phyloP scores from a whole-genome alignment of 441 rosid genomes.

The Francoa sonchifolia region DNA sequence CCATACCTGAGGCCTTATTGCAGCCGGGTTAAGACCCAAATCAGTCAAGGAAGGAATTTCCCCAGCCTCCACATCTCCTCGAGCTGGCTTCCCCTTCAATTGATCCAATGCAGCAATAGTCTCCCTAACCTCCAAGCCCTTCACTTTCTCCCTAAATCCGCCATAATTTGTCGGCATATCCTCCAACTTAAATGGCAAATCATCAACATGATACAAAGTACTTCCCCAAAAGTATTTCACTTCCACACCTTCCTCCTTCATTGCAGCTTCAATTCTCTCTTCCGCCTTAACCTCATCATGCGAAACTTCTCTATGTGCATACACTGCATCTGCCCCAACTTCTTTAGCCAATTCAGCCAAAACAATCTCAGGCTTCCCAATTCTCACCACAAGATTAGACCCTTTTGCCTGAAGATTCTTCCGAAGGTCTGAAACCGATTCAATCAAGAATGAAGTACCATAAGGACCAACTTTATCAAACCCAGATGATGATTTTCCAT shows the following conservation, averaged over 20 bases:
- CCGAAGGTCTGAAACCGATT: constrained; percentile 74
- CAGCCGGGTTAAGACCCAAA: constrained; percentile 49
- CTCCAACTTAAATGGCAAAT: constrained; percentile 74
- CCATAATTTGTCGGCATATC: constrained; percentile 74
- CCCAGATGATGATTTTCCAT: constrained; percentile 81
- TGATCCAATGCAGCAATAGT: constrained; percentile 69
- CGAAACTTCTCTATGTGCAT: constrained; percentile 81
- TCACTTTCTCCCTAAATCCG: constrained; percentile 61
- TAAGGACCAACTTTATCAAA: constrained; percentile 82
- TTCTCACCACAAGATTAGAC: constrained; percentile 74
- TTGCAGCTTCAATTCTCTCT: constrained; percentile 60
- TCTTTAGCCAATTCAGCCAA: constrained; percentile 68
- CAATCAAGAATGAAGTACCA: constrained; percentile 68
- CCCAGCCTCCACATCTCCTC: constrained; percentile 83
- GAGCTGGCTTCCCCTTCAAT: constrained; percentile 64
- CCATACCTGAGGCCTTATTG: constrained; percentile 48
- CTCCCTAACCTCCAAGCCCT: constrained; percentile 68
- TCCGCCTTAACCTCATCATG: constrained; percentile 73
- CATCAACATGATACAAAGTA: constrained; percentile 80
- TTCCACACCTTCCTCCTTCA: constrained; percentile 86
- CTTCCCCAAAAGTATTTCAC: constrained; percentile 92
- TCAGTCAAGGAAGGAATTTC: constrained; percentile 81
- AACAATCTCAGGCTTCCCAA: constrained; percentile 73
- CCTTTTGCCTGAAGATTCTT: constrained; percentile 75
- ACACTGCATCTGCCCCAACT: constrained; percentile 80